Evolutionary conservation across 352 stramenopile genomes (phyloP).

Genomic region (Plasmopara viticola): DNA sequence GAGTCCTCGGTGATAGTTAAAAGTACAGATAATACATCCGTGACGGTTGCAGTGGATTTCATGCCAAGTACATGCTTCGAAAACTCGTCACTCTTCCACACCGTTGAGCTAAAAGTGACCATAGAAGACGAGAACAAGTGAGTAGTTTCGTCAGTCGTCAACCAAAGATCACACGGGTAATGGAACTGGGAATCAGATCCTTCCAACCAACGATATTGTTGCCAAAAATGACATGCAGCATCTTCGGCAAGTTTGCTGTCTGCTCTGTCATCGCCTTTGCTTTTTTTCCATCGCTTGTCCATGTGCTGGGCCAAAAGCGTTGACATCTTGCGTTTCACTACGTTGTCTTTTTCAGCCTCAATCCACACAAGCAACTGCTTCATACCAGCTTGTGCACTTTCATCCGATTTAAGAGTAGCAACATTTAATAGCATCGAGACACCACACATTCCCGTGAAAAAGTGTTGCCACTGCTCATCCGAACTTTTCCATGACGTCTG

Average conservation of each 20-base stretch:
- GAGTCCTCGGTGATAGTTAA: conserved; percentile 21
- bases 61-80: conserved; percentile 35
- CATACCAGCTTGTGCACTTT: conserved; percentile 18
- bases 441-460: conserved; percentile 40
- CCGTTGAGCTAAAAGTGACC: conserved; percentile 36
- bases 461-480: conserved; percentile 22
- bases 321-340: conserved; percentile 37
- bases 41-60: conserved; percentile 29
- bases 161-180: conserved; percentile 35
- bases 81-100: conserved; percentile 35
- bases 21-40: conserved; percentile 43
- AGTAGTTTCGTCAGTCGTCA: conserved; percentile 25
- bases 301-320: conserved; percentile 35
- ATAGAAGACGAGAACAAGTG: conserved; percentile 38
- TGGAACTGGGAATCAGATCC: conserved; percentile 37
- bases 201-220: conserved; percentile 31
- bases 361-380: conserved; percentile 44
- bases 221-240: too few relatives aligned
- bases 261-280: conserved; percentile 1
- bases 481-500: neutral
- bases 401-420: conserved; percentile 9
- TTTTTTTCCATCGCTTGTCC: conserved; percentile 33
- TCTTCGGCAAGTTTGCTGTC: too few relatives aligned
- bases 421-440: conserved; percentile 36
- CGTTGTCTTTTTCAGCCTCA: conserved; percentile 24